Evolutionary conservation across 257 asterid species (phyloP).

Genomic region (Nicotiana undulata): DNA sequence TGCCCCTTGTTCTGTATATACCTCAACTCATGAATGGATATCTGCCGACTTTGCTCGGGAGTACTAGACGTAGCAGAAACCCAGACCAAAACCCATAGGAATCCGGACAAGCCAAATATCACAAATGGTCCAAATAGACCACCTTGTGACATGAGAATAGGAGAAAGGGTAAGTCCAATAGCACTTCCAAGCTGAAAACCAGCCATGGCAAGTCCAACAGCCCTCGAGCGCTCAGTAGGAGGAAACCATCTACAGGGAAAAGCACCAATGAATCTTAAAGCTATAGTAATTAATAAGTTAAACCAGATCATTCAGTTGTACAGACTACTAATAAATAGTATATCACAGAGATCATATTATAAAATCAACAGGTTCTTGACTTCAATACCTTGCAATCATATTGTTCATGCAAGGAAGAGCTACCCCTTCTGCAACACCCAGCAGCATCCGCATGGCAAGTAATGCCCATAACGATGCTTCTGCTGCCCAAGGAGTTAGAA

Average conservation of each 20-base stretch:
- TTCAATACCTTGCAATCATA: slow-evolving; percentile 74
- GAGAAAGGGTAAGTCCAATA: slow-evolving; percentile 90
- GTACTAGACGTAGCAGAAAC: slow-evolving; percentile 81
- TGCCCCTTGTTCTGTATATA: slow-evolving; percentile 57
- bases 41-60: slow-evolving; percentile 69
- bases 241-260: slow-evolving; percentile 79
- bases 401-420: slow-evolving; percentile 99
- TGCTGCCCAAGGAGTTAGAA: slow-evolving; percentile 94
- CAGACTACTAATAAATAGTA: background rate
- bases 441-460: slow-evolving; percentile 75
- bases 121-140: slow-evolving; percentile 94
- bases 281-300: background rate
- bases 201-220: slow-evolving; percentile 99
- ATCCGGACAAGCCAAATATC: slow-evolving; percentile 80
- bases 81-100: slow-evolving; percentile 96
- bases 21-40: slow-evolving; percentile 63
- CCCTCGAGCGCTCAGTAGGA: slow-evolving; percentile 85
- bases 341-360: background rate
- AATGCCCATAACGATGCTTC: slow-evolving; percentile 60
- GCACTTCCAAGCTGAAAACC: slow-evolving; percentile 99
- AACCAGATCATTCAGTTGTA: background rate
- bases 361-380: background rate
- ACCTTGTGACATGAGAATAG: slow-evolving; percentile 87
- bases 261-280: background rate
- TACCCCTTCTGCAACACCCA: slow-evolving; percentile 95